Evolutionary conservation across 2,329 filamentous ascomycete species (phyloP).

Genomic region (Colletotrichum plurivorum): DNA sequence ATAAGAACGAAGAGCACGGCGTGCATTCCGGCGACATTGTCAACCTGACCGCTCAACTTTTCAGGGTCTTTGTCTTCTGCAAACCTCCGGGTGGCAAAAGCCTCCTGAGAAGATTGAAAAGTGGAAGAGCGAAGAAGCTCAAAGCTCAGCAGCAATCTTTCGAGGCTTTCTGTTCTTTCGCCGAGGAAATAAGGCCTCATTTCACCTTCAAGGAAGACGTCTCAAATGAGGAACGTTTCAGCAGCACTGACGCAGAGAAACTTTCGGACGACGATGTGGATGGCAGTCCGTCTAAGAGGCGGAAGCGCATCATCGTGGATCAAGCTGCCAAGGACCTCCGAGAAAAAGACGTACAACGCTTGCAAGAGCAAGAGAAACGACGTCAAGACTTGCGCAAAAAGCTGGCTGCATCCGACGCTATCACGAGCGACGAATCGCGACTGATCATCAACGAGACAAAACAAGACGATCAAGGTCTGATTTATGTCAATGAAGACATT

Average conservation of each 20-base stretch:
- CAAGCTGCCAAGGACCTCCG: constrained; percentile 67
- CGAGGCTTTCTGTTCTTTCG: constrained; percentile 47
- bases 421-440: constrained; percentile 60
- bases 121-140: constrained; percentile 43
- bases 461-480: constrained; percentile 69
- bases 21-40: neutral
- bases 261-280: constrained; percentile 38
- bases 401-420: constrained; percentile 59
- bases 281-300: constrained; percentile 57
- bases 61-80: constrained; percentile 30
- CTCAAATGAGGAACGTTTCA: neutral
- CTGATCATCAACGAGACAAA: constrained; percentile 79
- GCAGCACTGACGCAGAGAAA: constrained; percentile 2
- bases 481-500: constrained; percentile 77
- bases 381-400: constrained; percentile 61
- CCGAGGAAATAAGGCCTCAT: constrained; percentile 26
- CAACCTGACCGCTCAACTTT: constrained; percentile 29
- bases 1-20: neutral
- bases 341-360: constrained; percentile 66
- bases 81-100: neutral
- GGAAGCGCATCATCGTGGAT: constrained; percentile 63
- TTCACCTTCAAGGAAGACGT: constrained; percentile 16
- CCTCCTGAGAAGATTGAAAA: constrained; percentile 41
- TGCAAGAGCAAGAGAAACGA: constrained; percentile 68
- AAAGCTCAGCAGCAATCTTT: constrained; percentile 45